A percentile compares a stretch with the other conserved stretches of the same genome.
These are phyloP conservation scores for Sporothrix sp. DNA, from an alignment of 2,329 filamentous ascomycete species.

Conservation along the genomic window DNA sequence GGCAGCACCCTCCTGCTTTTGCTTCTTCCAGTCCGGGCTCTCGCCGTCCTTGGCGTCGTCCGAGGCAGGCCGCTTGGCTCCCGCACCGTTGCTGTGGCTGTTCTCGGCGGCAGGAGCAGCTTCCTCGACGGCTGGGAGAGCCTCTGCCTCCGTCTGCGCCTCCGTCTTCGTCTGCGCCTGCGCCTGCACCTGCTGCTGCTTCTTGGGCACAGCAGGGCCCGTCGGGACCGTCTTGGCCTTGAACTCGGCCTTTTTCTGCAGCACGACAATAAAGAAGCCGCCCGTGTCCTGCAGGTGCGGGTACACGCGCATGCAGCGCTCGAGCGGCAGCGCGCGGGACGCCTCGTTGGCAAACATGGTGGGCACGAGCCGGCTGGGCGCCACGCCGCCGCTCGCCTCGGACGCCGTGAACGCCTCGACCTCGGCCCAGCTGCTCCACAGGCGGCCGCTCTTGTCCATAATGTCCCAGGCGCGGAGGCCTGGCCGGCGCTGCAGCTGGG, in stretches of 20 bases:
- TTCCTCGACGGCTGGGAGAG: not conserved
- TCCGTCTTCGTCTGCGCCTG: slow-evolving; percentile 32
- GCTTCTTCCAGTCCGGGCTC: slow-evolving; percentile 29
- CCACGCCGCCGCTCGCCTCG: slow-evolving; percentile 36
- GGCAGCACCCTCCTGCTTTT: slow-evolving; percentile 23
- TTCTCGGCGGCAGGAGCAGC: slow-evolving; percentile 4
- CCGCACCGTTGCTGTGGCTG: slow-evolving; percentile 12
- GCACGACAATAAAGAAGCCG: slow-evolving; percentile 91
- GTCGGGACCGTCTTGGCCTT: slow-evolving; percentile 52
- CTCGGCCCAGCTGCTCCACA: slow-evolving; percentile 75
- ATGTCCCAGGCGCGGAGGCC: slow-evolving; percentile 80
- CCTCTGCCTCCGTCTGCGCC: slow-evolving; percentile 19
- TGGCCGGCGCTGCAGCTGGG: slow-evolving; percentile 62
- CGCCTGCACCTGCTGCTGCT: slow-evolving; percentile 28
- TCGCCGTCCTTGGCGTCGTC: slow-evolving; percentile 26
- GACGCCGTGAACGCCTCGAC: slow-evolving; percentile 59
- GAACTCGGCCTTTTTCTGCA: slow-evolving; percentile 86
- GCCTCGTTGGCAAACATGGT: slow-evolving; percentile 69
- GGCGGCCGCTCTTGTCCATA: slow-evolving; percentile 73
- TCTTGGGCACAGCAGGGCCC: not conserved
- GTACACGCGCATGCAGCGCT: slow-evolving; percentile 89
- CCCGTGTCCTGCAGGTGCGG: slow-evolving; percentile 94
- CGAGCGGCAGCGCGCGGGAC: slow-evolving; percentile 61
- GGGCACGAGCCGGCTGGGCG: slow-evolving; percentile 60
- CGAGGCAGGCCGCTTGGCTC: slow-evolving; percentile 26